Evolutionary conservation across 2,329 filamentous ascomycete species (phyloP).

Genomic region (Fusarium drepaniforme): DNA sequence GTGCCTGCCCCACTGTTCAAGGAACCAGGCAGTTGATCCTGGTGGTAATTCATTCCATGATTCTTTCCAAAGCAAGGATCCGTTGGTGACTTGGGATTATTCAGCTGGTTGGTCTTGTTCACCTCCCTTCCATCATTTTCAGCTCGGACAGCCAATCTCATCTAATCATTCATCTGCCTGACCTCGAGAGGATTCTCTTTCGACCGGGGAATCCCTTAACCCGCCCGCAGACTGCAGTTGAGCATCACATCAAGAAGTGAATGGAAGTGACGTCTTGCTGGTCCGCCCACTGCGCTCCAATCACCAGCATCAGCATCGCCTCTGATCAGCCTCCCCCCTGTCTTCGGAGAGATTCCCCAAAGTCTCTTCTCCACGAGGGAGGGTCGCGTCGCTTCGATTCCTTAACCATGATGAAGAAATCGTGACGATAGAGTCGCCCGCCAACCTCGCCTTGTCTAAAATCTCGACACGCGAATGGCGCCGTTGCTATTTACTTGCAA

Average conservation of each 20-base stretch:
- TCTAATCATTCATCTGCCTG: not conserved
- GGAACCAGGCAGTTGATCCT: constrained; percentile 4
- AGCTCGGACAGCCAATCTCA: constrained; percentile 10
- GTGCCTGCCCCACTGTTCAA: not conserved
- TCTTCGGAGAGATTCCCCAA: not conserved
- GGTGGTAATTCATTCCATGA: constrained; percentile 7
- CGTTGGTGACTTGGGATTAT: constrained; percentile 16
- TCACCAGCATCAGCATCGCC: constrained; percentile 2
- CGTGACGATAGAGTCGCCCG: constrained; percentile 12
- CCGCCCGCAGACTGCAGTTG: not conserved
- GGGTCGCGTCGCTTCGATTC: constrained; percentile 13
- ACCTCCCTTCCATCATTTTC: constrained; percentile 23
- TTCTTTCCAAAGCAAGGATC: constrained; percentile 21
- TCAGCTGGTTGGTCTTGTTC: constrained; percentile 23
- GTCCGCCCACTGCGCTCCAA: not conserved
- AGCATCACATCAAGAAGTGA: not conserved
- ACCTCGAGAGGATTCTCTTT: not conserved
- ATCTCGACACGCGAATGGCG: constrained; percentile 6
- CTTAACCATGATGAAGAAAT: constrained; percentile 24
- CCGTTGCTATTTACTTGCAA: constrained; percentile 25
- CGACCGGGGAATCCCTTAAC: constrained; percentile 7
- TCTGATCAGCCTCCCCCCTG: constrained; percentile 1
- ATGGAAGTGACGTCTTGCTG: not conserved
- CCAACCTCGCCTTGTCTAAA: not conserved
- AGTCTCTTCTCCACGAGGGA: not conserved